Evolutionary conservation across 345 rosid species (phyloP).

Genomic region (Syzygium aromaticum): DNA sequence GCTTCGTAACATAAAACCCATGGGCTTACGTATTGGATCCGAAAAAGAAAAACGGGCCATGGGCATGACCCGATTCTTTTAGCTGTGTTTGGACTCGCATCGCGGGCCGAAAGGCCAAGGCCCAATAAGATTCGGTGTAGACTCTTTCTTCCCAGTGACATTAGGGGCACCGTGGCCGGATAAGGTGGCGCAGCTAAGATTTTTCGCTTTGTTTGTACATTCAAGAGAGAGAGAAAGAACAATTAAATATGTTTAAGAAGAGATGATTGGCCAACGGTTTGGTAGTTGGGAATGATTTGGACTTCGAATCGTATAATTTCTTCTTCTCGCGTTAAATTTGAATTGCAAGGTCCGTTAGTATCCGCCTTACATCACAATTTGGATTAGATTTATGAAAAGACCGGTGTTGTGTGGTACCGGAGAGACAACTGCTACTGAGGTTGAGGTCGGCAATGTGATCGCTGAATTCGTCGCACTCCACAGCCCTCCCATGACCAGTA

Average conservation of each 20-base stretch:
- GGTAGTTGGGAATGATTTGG: neutral
- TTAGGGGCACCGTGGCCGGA: neutral
- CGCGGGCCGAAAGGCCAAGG: neutral
- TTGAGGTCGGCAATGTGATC: neutral
- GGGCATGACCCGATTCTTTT: neutral
- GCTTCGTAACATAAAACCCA: neutral
- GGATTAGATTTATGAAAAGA: no score
- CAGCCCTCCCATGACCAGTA: neutral
- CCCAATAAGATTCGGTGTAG: neutral
- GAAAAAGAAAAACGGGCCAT: neutral
- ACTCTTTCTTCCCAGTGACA: neutral
- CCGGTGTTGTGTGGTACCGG: neutral
- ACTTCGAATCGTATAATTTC: no score
- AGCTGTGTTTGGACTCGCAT: neutral
- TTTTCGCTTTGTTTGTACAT: neutral
- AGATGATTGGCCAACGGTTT: neutral
- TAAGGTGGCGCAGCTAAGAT: neutral
- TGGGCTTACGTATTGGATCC: neutral
- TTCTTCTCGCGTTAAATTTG: no score
- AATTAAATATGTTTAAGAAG: neutral
- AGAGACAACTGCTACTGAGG: neutral
- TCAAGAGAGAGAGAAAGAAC: no score
- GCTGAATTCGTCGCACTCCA: neutral
- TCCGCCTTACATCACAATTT: no score
- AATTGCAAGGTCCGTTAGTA: neutral